phyloP scores from a whole-genome alignment of 169 alveolate species.

The Plasmodium sp. region DNA sequence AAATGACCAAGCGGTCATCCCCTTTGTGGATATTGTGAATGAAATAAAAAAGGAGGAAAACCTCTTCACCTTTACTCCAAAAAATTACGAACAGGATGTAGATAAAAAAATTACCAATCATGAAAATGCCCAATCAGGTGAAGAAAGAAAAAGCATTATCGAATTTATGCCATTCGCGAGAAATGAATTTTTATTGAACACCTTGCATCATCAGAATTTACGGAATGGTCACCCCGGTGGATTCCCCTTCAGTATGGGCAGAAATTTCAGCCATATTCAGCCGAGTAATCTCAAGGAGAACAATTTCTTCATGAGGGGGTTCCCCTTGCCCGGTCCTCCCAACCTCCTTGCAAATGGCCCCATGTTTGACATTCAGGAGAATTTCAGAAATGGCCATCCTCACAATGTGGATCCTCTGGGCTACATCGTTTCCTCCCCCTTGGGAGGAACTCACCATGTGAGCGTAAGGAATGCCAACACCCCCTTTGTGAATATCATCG shows the following conservation, averaged over 20 bases:
- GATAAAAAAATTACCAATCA: not conserved
- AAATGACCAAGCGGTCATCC: not conserved
- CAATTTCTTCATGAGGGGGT: not conserved
- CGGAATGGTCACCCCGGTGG: slow-evolving; percentile 12
- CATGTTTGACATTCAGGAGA: not conserved
- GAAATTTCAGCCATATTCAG: not conserved
- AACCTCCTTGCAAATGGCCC: not conserved
- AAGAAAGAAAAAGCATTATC: slow-evolving; percentile 25
- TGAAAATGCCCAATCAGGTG: not conserved
- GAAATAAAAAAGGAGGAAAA: slow-evolving; percentile 14
- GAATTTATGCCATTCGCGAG: slow-evolving; percentile 73
- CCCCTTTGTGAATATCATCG: slow-evolving; percentile 8
- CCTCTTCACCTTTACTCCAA: not conserved
- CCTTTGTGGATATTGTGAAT: not conserved
- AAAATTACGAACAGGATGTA: not conserved
- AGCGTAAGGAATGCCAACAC: not conserved
- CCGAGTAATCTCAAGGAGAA: not conserved
- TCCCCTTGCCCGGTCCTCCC: not conserved
- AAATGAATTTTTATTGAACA: slow-evolving; percentile 52
- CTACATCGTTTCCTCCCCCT: not conserved
- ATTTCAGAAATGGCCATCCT: not conserved
- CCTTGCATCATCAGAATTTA: slow-evolving; percentile 44
- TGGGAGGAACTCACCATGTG: not conserved
- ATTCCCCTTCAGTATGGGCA: not conserved
- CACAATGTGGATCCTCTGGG: not conserved